These are phyloP conservation scores for Cenchrus fungigraminus DNA, from an alignment of 176 grass and related monocot species.

Conservation along the genomic window DNA sequence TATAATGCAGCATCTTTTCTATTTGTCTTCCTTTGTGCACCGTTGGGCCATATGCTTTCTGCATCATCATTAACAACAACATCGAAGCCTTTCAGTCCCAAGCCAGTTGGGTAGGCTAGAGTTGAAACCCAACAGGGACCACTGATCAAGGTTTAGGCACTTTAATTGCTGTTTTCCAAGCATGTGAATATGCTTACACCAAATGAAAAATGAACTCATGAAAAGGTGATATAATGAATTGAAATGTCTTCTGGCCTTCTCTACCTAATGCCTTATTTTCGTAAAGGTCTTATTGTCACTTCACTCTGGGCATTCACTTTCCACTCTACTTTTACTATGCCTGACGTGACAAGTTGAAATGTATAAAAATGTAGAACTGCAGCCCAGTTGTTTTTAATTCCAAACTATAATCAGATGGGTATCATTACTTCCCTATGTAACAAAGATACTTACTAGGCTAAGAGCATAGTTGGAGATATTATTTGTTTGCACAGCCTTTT, in stretches of 20 bases:
- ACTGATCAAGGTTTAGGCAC: no score
- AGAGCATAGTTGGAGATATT: slow-evolving; percentile 12
- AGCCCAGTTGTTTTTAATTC: slow-evolving; percentile 26
- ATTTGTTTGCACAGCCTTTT: slow-evolving; percentile 21
- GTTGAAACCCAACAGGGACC: no score
- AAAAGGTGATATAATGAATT: slow-evolving; percentile 35
- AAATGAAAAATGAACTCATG: neutral
- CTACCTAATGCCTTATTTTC: neutral
- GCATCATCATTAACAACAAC: no score
- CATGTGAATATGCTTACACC: no score
- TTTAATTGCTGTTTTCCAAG: no score
- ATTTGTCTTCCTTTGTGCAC: slow-evolving; percentile 12
- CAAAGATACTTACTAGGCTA: neutral
- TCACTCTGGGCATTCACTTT: slow-evolving; percentile 1
- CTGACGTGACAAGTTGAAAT: neutral
- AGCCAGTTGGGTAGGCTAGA: no score
- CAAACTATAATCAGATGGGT: neutral
- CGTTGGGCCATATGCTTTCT: neutral
- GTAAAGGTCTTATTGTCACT: slow-evolving; percentile 3
- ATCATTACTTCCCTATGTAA: neutral
- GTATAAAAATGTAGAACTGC: neutral
- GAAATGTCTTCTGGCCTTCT: slow-evolving; percentile 6
- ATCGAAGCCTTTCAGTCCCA: no score
- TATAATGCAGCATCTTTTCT: slow-evolving; percentile 27
- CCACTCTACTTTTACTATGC: slow-evolving; percentile 1